phyloP scores from a whole-genome alignment of 169 alveolate species.

The Neospora caninum region DNA sequence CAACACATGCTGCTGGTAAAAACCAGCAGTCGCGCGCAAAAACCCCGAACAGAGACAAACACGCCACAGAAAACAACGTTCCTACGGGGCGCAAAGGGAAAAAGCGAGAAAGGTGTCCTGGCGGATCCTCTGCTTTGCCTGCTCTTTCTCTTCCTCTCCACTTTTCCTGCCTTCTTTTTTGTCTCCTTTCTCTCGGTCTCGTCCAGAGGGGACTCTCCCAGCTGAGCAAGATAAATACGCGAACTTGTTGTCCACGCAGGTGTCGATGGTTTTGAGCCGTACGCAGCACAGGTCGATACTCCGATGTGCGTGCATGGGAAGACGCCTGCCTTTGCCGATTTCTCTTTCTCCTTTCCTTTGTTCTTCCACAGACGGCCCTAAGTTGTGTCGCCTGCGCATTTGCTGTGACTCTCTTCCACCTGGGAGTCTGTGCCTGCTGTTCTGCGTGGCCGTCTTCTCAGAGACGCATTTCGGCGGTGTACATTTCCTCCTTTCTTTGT shows the following conservation, averaged over 20 bases:
- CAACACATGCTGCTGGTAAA: slow-evolving; percentile 44
- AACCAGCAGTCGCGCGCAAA: background rate
- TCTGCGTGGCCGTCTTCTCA: background rate
- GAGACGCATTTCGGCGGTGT: slow-evolving; percentile 23
- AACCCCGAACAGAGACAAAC: too few species aligned
- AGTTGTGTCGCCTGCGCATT: background rate
- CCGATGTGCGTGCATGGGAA: too few species aligned
- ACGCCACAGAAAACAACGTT: background rate
- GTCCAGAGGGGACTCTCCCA: too few species aligned
- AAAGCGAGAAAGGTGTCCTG: background rate
- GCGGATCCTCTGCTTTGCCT: background rate
- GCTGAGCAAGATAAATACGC: too few species aligned
- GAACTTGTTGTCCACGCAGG: too few species aligned
- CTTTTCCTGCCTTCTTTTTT: background rate
- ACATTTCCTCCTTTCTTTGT: slow-evolving; percentile 46
- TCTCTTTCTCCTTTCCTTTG: background rate
- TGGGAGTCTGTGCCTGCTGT: background rate
- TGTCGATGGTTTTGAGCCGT: too few species aligned
- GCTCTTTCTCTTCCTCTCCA: background rate
- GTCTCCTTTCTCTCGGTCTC: background rate
- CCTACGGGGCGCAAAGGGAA: background rate
- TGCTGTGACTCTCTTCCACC: background rate
- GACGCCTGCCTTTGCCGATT: background rate
- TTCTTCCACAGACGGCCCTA: background rate
- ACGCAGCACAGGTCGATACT: too few species aligned